phyloP scores from a whole-genome alignment of 2,329 filamentous ascomycete genomes.

The Verticillium nubilum region DNA sequence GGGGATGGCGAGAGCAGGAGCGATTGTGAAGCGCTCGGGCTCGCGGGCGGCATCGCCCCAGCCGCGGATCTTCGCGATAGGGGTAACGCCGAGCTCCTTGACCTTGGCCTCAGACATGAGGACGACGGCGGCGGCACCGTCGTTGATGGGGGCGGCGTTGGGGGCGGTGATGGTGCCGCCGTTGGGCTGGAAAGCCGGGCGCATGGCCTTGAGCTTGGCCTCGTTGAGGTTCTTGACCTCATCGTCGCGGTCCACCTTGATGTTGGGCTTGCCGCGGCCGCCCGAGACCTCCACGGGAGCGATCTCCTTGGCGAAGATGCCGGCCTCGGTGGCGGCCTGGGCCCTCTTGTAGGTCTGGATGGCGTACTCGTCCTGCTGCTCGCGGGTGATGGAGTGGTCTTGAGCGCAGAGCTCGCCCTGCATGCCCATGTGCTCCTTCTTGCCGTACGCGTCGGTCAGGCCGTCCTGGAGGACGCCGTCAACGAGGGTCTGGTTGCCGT shows the following conservation, averaged over 20 bases:
- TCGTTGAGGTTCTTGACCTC: slow-evolving; percentile 92
- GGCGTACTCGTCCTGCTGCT: slow-evolving; percentile 91
- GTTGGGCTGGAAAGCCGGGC: slow-evolving; percentile 74
- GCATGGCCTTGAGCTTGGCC: slow-evolving; percentile 79
- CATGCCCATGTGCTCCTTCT: slow-evolving; percentile 95
- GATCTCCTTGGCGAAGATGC: slow-evolving; percentile 81
- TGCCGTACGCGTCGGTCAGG: slow-evolving; percentile 83
- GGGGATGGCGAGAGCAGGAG: slow-evolving; percentile 88
- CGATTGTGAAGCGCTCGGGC: slow-evolving; percentile 92
- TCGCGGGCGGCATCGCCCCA: slow-evolving; percentile 93
- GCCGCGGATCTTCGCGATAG: slow-evolving; percentile 91
- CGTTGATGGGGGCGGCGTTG: slow-evolving; percentile 93
- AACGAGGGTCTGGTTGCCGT: slow-evolving; percentile 81
- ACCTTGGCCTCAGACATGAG: slow-evolving; percentile 92
- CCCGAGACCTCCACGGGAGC: slow-evolving; percentile 82
- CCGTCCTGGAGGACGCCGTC: slow-evolving; percentile 94
- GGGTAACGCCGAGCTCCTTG: slow-evolving; percentile 85
- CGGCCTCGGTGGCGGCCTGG: slow-evolving; percentile 75
- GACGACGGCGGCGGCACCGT: slow-evolving; percentile 87
- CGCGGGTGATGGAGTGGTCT: slow-evolving; percentile 75
- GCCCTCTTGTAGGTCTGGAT: slow-evolving; percentile 94
- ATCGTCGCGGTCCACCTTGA: slow-evolving; percentile 80
- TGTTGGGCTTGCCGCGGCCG: slow-evolving; percentile 81
- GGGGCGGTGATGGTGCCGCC: slow-evolving; percentile 89
- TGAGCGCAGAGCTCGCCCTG: slow-evolving; percentile 85